Base-by-base conservation (phyloP, 108 stramenopile species). In the Cyclotella cryptica region DNA sequence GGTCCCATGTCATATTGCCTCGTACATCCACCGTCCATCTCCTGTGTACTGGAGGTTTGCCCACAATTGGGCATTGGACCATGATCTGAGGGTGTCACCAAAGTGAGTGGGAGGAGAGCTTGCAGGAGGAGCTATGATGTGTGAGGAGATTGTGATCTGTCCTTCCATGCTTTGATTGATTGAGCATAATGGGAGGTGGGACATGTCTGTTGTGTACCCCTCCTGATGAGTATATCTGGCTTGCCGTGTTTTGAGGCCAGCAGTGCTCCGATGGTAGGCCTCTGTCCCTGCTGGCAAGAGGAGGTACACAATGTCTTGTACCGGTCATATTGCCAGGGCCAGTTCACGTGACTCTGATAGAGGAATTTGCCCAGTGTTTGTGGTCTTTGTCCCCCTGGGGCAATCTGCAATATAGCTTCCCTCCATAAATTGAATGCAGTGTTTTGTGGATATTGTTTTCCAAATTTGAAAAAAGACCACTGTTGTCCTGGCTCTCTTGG, bases 51-150 rank as follows among this genome's bases (percentile, higher is more conserved):
- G 21, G 6, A 58, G 3, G 21, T 55, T 24, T 2, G 29, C n/a
- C 70, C 70, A 71, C 70, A 71, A n/a, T 54, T 54, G 57, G 22
- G 29, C 53, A 12, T 54, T 9, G 29, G 35, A 53, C 70, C 70
- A 71, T 22, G 55, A 13, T 26, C 42, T 29, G 19, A 73, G 27
- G 3, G 62, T 44, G 17, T 73, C 72, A 17, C 11, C 10, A 21
- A 73, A 45, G n/a, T n/a, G n/a, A n/a, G n/a, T n/a, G n/a, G n/a
- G n/a, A n/a, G n/a, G n/a, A n/a, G n/a, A n/a, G n/a, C n/a, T n/a
- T n/a, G n/a, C n/a, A n/a, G n/a, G n/a, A n/a, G n/a, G n/a, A n/a
- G n/a, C n/a, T n/a, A n/a, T n/a, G n/a, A n/a, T n/a, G n/a, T n/a
- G n/a, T n/a, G n/a, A n/a, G n/a, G n/a, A n/a, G n/a, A n/a, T n/a